A percentile compares a stretch with the other conserved stretches of the same genome.
These are phyloP conservation scores for Solidago caesia DNA, from an alignment of 129 eudicot genomes.

Conservation along the genomic window DNA sequence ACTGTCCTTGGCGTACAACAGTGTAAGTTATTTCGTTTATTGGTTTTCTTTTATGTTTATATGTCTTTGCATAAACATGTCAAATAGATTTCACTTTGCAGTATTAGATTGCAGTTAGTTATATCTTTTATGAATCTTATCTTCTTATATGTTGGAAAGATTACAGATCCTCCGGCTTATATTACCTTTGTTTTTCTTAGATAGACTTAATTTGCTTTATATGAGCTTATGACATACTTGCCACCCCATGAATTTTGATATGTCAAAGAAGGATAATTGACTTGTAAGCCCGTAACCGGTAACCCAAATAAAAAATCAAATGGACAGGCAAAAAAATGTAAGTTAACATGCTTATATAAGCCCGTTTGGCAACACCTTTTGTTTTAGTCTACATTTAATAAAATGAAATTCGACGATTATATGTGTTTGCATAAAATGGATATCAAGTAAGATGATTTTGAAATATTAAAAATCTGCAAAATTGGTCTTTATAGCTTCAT, in stretches of 20 bases:
- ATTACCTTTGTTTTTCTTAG: neutral
- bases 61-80: conserved; percentile 2
- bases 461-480: neutral
- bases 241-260: neutral
- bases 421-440: neutral
- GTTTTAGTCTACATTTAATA: neutral
- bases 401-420: neutral
- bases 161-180: neutral
- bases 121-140: neutral
- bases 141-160: neutral
- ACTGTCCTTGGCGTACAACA: conserved; percentile 94
- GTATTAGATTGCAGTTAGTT: neutral
- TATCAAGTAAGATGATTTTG: neutral
- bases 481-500: neutral
- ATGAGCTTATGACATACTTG: neutral
- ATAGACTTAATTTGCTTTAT: neutral
- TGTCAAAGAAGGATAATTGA: neutral
- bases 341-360: neutral
- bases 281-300: neutral
- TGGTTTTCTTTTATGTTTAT: neutral
- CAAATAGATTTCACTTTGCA: conserved; percentile 1
- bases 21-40: conserved; percentile 37
- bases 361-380: neutral
- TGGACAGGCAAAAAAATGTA: too few relatives aligned
- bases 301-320: neutral